Percentiles rank a stretch among this genome's conserved stretches.
These are phyloP conservation scores for Tolypocladium pustulatum DNA, from an alignment of 2,329 filamentous ascomycete species.

Conservation along the genomic window DNA sequence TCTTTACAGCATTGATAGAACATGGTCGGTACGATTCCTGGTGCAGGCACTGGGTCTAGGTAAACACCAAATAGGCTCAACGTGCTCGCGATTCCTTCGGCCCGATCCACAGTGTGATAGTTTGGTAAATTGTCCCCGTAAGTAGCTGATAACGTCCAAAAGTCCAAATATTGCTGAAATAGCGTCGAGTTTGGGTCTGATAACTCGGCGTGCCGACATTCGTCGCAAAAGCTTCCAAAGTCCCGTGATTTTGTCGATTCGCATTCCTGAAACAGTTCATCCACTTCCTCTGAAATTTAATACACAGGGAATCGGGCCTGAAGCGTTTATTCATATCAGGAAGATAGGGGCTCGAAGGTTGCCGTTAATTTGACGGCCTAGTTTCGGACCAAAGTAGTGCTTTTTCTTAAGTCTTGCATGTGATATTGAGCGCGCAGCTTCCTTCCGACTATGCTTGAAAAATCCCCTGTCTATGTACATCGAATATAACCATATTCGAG, in stretches of 20 bases:
- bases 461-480: too few relatives aligned
- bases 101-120: not conserved
- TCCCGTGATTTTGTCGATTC: not conserved
- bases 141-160: not conserved
- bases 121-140: not conserved
- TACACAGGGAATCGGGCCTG: not conserved
- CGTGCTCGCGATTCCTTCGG: not conserved
- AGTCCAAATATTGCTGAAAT: not conserved
- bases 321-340: too few relatives aligned
- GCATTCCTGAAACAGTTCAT: not conserved
- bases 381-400: too few relatives aligned
- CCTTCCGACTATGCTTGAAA: too few relatives aligned
- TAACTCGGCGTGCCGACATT: not conserved
- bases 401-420: too few relatives aligned
- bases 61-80: not conserved
- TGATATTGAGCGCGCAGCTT: too few relatives aligned
- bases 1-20: not conserved
- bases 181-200: not conserved
- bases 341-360: too few relatives aligned
- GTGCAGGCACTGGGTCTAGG: not conserved
- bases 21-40: not conserved
- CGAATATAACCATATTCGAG: too few relatives aligned
- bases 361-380: too few relatives aligned
- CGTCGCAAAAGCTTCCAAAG: not conserved
- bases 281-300: not conserved